Percentiles rank a stretch among this genome's conserved stretches.
phyloP scores from a whole-genome alignment of 2,329 filamentous ascomycete genomes.

The Lecanicillium sp. region DNA sequence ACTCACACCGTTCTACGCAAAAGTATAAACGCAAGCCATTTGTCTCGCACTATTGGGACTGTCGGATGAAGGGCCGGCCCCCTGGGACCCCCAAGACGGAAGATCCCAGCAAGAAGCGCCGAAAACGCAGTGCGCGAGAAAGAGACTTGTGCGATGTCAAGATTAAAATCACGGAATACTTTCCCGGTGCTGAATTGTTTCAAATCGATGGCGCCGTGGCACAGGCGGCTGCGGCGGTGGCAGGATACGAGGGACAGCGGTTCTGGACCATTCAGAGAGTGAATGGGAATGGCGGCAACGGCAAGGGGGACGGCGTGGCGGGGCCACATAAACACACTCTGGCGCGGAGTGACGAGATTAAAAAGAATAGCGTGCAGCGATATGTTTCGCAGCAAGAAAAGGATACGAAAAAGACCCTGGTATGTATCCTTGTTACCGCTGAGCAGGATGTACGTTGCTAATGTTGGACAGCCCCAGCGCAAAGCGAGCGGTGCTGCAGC shows the following conservation, averaged over 20 bases:
- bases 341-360: slow-evolving; percentile 67
- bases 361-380: slow-evolving; percentile 70
- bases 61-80: slow-evolving; percentile 69
- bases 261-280: slow-evolving; percentile 72
- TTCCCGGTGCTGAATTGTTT: slow-evolving; percentile 40
- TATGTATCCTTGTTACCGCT: too few relatives aligned
- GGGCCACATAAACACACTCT: slow-evolving; percentile 69
- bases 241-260: slow-evolving; percentile 40
- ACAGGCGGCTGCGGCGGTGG: slow-evolving; percentile 15
- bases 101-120: slow-evolving; percentile 74
- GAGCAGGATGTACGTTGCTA: neutral
- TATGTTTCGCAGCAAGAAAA: slow-evolving; percentile 56
- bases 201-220: slow-evolving; percentile 17
- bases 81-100: slow-evolving; percentile 72
- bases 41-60: slow-evolving; percentile 79
- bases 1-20: slow-evolving; percentile 76
- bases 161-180: slow-evolving; percentile 78
- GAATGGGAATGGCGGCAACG: slow-evolving; percentile 67
- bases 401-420: slow-evolving; percentile 47
- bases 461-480: slow-evolving; percentile 56
- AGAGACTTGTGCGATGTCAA: slow-evolving; percentile 79
- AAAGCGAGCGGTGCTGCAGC: slow-evolving; percentile 65
- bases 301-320: slow-evolving; percentile 59
- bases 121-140: slow-evolving; percentile 66
- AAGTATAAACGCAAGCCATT: slow-evolving; percentile 76